These are phyloP conservation scores for Fusarium annulatum DNA, from an alignment of 2,329 filamentous ascomycete species.

Conservation along the genomic window DNA sequence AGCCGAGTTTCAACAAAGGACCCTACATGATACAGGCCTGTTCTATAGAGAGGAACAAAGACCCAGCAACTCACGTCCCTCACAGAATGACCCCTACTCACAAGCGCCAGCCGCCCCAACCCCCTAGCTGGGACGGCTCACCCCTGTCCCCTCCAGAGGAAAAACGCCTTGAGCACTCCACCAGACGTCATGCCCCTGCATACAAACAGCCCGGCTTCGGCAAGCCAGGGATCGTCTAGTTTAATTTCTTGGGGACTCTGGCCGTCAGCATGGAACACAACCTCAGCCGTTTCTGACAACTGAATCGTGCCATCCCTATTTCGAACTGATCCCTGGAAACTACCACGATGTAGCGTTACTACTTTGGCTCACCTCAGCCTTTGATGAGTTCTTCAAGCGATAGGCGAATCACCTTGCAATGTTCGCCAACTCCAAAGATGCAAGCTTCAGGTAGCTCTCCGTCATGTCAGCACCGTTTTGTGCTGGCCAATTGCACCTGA, in stretches of 20 bases:
- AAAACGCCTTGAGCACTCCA: slow-evolving; percentile 36
- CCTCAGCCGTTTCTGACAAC: slow-evolving; percentile 26
- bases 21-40: not conserved
- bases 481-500: slow-evolving; percentile 9
- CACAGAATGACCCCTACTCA: not conserved
- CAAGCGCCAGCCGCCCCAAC: slow-evolving; percentile 6
- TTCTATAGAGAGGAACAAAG: not conserved
- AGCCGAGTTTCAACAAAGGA: not conserved
- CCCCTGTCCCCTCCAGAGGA: not conserved
- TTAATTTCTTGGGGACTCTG: slow-evolving; percentile 21
- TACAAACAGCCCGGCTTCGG: slow-evolving; percentile 4
- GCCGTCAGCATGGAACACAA: slow-evolving; percentile 5
- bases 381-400: not conserved
- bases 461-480: slow-evolving; percentile 10
- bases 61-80: not conserved
- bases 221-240: slow-evolving; percentile 13
- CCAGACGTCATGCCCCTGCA: slow-evolving; percentile 29
- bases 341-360: slow-evolving; percentile 1
- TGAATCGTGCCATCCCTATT: not conserved
- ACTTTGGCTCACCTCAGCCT: slow-evolving; percentile 27
- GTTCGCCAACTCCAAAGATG: not conserved
- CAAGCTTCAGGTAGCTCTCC: slow-evolving; percentile 12
- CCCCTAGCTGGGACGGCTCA: not conserved
- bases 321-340: not conserved
- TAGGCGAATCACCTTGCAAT: slow-evolving; percentile 14